Conservation (phyloP, 2,329 filamentous ascomycete species). For the Trichoderma atroviride region DNA sequence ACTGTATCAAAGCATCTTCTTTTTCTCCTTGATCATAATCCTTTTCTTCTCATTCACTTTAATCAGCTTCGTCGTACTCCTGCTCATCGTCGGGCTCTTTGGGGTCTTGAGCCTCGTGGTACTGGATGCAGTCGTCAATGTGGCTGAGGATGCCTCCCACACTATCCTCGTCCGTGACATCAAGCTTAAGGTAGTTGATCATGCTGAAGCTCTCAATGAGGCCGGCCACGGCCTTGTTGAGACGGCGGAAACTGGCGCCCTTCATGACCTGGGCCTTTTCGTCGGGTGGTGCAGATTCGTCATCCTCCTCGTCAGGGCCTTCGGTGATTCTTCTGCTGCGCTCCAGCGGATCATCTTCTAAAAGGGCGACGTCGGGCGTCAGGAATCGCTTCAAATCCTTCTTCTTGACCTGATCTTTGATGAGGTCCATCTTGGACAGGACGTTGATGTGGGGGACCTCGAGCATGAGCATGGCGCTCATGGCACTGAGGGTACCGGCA, state of each 20-base stretch:
- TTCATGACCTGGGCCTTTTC: slow-evolving; percentile 73
- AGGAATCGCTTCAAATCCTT: slow-evolving; percentile 88
- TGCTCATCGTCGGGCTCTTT: slow-evolving; percentile 71
- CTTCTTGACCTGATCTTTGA: slow-evolving; percentile 85
- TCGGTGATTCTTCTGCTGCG: slow-evolving; percentile 44
- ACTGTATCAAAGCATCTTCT: not conserved
- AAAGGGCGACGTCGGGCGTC: slow-evolving; percentile 77
- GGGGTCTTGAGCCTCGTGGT: slow-evolving; percentile 89
- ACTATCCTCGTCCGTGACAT: slow-evolving; percentile 90
- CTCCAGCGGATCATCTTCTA: slow-evolving; percentile 76
- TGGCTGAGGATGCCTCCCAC: slow-evolving; percentile 82
- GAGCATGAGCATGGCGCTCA: slow-evolving; percentile 99
- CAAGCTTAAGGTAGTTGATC: slow-evolving; percentile 90
- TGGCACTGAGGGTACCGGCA: slow-evolving; percentile 89
- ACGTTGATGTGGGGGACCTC: slow-evolving; percentile 97
- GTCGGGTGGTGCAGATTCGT: slow-evolving; percentile 61
- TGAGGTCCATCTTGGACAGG: slow-evolving; percentile 95
- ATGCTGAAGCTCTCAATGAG: slow-evolving; percentile 98
- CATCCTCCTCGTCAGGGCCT: slow-evolving; percentile 47
- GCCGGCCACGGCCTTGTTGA: slow-evolving; percentile 86
- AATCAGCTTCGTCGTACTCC: slow-evolving; percentile 44
- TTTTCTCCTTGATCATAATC: slow-evolving; percentile 24
- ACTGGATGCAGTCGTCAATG: slow-evolving; percentile 93
- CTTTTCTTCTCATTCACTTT: slow-evolving; percentile 26
- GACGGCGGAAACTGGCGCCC: slow-evolving; percentile 75